These are phyloP conservation scores for Dipodascus albidus DNA, from an alignment of 805 yeast genomes.

Conservation along the genomic window DNA sequence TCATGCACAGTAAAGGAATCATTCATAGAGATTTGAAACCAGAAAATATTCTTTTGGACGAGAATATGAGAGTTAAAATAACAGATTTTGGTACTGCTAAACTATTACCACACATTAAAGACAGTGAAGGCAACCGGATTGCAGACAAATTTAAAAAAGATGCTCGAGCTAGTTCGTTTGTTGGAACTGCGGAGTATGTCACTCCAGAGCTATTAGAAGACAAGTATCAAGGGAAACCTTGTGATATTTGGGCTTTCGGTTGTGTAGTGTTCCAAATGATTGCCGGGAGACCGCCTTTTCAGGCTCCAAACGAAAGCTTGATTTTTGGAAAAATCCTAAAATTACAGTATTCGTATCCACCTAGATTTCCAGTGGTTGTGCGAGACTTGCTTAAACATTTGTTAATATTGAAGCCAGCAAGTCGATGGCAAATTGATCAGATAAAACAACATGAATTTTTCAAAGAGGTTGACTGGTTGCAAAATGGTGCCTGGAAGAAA, in stretches of 20 bases:
- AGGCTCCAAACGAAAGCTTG: conserved; percentile 72
- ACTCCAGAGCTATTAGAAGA: conserved; percentile 77
- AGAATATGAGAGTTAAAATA: conserved; percentile 77
- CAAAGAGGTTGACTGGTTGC: conserved; percentile 56
- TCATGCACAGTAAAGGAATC: conserved; percentile 80
- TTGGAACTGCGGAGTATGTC: conserved; percentile 95
- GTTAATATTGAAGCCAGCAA: conserved; percentile 58
- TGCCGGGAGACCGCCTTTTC: conserved; percentile 80
- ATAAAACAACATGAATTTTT: conserved; percentile 69
- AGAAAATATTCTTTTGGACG: conserved; percentile 77
- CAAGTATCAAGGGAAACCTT: conserved; percentile 71
- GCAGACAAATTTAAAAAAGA: conserved; percentile 24
- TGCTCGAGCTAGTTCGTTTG: conserved; percentile 53
- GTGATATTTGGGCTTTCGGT: conserved; percentile 93
- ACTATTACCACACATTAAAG: conserved; percentile 34
- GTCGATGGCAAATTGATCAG: conserved; percentile 44
- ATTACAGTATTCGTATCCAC: conserved; percentile 61
- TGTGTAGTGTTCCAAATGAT: conserved; percentile 78
- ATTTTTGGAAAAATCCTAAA: conserved; percentile 83
- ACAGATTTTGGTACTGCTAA: conserved; percentile 99
- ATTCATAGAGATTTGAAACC: conserved; percentile 94
- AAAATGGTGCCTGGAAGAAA: conserved; percentile 55
- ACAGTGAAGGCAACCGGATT: conserved; percentile 15
- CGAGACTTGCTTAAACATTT: conserved; percentile 57
- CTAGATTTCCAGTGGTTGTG: conserved; percentile 49